Base-by-base conservation (phyloP, 331 rosid species). In the Acacia concinna region DNA sequence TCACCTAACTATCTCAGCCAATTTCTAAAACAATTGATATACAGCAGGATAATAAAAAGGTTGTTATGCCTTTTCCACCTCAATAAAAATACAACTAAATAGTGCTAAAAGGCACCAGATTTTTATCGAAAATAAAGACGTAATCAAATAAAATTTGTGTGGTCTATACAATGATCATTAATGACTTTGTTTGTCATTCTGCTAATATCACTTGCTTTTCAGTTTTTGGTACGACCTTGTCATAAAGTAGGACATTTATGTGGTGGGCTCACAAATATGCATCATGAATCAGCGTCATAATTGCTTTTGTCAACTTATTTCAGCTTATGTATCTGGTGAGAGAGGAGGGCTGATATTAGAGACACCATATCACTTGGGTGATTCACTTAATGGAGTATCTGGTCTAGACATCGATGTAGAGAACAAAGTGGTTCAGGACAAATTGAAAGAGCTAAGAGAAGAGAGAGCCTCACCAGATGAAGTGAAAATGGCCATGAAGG, bases 401-500 rank as follows among this genome's bases (percentile, higher is more conserved):
- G 98, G 95, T 4, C 76, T 91, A 38, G 87, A 92, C 73, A 86
- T 92, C 1, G 83, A 89, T 7, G 73, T 15, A 0, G 98, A 94
- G 87, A 59, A 77, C 28, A 85, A 57, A 59, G 32, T 88, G 31
- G 74, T 79, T 10, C 64, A 59, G 1, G 83, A 85, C 9, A 87
- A 85, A 81, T 37, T 91, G 40, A 38, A 17, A 52, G 77, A 86
- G 23, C 84, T 92, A 2, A 84, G 57, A 38, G 79, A 88, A 0
- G 14, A 76, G 17, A 87, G 86, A 34, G 88, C 89, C 35, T 8
- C 86, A 18, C 84, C 88, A 34, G 10, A 71, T n/a, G 87, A 88
- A 52, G 83, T 83, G 44, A 86, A 90, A 75, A 6, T 38, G 46
- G 88, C 73, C 57, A 84, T 94, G 91, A 94, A 89, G 81, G 91